Evolutionary conservation across 768 basidiomycete species (phyloP).

Genomic region (Ephemerocybe angulata): DNA sequence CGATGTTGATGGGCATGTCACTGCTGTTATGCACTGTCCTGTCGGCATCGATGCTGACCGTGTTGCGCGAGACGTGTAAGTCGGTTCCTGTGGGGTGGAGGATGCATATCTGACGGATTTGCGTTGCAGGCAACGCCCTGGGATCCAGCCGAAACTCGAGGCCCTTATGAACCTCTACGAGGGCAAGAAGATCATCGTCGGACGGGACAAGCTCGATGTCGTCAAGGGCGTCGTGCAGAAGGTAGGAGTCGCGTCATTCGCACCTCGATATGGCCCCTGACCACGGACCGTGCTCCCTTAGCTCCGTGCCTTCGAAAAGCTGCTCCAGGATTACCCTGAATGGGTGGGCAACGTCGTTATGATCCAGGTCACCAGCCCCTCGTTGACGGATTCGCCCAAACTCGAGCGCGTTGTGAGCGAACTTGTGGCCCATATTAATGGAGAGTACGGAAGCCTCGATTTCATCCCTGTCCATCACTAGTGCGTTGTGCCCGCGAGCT

Average conservation of each 20-base stretch:
- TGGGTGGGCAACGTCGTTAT: slow-evolving; percentile 90
- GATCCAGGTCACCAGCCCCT: slow-evolving; percentile 92
- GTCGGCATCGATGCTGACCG: slow-evolving; percentile 94
- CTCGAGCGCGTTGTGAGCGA: slow-evolving; percentile 92
- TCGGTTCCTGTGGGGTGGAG: slow-evolving; percentile 11
- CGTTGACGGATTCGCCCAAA: slow-evolving; percentile 88
- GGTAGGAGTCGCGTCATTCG: slow-evolving; percentile 34
- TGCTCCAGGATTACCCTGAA: slow-evolving; percentile 89
- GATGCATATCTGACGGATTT: not conserved
- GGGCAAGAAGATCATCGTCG: slow-evolving; percentile 98
- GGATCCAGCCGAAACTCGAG: slow-evolving; percentile 86
- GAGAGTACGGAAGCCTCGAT: slow-evolving; percentile 89
- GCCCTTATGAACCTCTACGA: slow-evolving; percentile 82
- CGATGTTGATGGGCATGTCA: slow-evolving; percentile 84
- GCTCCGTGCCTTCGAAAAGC: slow-evolving; percentile 94
- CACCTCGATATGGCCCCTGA: not conserved
- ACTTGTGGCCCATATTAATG: slow-evolving; percentile 92
- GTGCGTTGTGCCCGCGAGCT: slow-evolving; percentile 55
- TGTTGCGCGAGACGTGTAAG: slow-evolving; percentile 76
- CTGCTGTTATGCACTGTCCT: slow-evolving; percentile 83
- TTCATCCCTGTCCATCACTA: slow-evolving; percentile 98
- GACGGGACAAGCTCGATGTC: slow-evolving; percentile 96
- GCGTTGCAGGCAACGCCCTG: slow-evolving; percentile 61
- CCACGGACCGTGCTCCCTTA: slow-evolving; percentile 22
- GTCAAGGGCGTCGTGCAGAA: slow-evolving; percentile 98